Percentiles rank a stretch among this genome's conserved stretches.
phyloP scores from a whole-genome alignment of 495 filamentous ascomycete genomes.

The Penicillium pulvis region DNA sequence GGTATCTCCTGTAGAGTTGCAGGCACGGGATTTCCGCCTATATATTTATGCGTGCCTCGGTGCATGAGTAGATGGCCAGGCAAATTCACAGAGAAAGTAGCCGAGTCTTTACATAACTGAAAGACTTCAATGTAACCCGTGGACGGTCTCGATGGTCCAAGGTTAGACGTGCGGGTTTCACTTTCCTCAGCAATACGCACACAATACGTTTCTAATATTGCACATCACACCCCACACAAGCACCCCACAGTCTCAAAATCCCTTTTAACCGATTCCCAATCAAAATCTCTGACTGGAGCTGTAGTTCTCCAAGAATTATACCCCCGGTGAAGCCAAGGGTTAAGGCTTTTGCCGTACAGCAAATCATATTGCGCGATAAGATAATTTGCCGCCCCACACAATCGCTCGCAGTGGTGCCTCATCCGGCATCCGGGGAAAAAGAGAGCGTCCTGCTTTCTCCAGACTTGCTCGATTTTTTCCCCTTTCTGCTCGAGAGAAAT shows the following conservation, averaged over 20 bases:
- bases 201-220: background rate
- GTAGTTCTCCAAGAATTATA: background rate
- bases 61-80: background rate
- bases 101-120: background rate
- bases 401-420: constrained; percentile 8
- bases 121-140: background rate
- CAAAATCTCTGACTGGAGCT: background rate
- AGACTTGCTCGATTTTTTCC: background rate
- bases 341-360: constrained; percentile 20
- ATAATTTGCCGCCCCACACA: constrained; percentile 5
- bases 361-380: constrained; percentile 18
- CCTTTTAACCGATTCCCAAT: constrained; percentile 2
- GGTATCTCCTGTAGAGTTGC: no score
- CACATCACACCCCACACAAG: background rate
- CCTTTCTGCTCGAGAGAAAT: background rate
- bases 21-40: no score
- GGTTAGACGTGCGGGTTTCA: background rate
- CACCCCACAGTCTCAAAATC: background rate
- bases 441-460: background rate
- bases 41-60: no score
- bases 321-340: constrained; percentile 7
- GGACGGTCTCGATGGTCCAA: background rate
- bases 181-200: background rate
- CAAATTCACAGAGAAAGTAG: no score
- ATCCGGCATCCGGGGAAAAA: constrained; percentile 13